Evolutionary conservation across 163 green algal genomes (phyloP).

Genomic region (Scenedesmus sp.): DNA sequence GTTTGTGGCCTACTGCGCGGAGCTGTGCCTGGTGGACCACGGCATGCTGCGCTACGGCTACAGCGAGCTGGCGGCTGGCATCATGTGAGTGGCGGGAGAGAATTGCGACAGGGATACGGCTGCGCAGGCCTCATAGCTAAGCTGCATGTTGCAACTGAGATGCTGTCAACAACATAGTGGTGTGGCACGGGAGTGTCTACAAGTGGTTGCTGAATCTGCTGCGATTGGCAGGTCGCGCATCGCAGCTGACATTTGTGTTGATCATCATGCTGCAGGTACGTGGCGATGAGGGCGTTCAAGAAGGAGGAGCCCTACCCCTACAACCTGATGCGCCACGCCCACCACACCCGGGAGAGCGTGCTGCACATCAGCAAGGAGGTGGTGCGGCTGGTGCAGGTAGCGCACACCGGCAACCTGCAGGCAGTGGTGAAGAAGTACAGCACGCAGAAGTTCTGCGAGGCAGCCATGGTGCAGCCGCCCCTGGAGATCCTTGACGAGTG

Average conservation of each 20-base stretch:
- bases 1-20: slow-evolving; percentile 72
- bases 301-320: slow-evolving; percentile 44
- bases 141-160: too few species aligned
- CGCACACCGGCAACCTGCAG: slow-evolving; percentile 66
- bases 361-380: slow-evolving; percentile 69
- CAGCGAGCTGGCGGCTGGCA: slow-evolving; percentile 77
- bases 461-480: slow-evolving; percentile 63
- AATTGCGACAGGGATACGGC: neutral
- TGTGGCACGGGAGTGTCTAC: too few species aligned
- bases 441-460: slow-evolving; percentile 71
- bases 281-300: slow-evolving; percentile 55
- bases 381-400: slow-evolving; percentile 69
- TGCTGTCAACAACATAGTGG: too few species aligned
- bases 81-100: slow-evolving; percentile 57
- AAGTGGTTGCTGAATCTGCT: too few species aligned
- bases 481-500: slow-evolving; percentile 49
- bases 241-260: too few species aligned
- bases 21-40: slow-evolving; percentile 91
- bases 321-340: slow-evolving; percentile 63
- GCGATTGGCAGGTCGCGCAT: too few species aligned
- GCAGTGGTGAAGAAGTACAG: slow-evolving; percentile 93
- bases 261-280: slow-evolving; percentile 64
- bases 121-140: too few species aligned
- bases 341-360: slow-evolving; percentile 65
- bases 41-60: slow-evolving; percentile 78